A percentile compares a stretch with the other conserved stretches of the same genome.
Conservation (phyloP, 1,284 basidiomycete genomes). For the Exsudoporus floridanus region DNA sequence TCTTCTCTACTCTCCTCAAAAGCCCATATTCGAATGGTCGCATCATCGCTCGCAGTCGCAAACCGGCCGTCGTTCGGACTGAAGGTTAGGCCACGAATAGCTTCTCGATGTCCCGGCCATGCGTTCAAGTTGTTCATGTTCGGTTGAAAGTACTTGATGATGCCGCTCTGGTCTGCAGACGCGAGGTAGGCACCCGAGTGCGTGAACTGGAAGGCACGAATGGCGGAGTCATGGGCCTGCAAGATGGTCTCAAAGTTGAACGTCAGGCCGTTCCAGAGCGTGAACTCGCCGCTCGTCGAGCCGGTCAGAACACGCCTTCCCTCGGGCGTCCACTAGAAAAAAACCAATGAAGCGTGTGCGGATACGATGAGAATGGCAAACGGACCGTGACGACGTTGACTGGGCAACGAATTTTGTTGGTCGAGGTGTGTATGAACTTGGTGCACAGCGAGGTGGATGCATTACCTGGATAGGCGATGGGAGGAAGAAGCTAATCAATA, state of each 20-base stretch:
- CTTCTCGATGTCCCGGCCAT: slow-evolving; percentile 86
- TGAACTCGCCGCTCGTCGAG: slow-evolving; percentile 96
- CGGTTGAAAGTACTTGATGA: slow-evolving; percentile 98
- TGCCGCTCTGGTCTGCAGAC: slow-evolving; percentile 89
- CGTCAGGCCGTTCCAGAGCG: slow-evolving; percentile 97
- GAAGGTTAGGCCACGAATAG: slow-evolving; percentile 88
- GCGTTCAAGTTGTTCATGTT: slow-evolving; percentile 98
- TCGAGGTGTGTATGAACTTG: slow-evolving; percentile 96
- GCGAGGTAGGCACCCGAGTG: slow-evolving; percentile 90
- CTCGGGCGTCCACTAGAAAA: slow-evolving; percentile 90
- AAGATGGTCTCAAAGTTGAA: slow-evolving; percentile 99
- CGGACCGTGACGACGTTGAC: slow-evolving; percentile 91
- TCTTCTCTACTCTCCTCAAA: slow-evolving; percentile 92
- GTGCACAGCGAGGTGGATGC: slow-evolving; percentile 90
- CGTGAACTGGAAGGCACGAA: slow-evolving; percentile 87
- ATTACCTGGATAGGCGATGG: slow-evolving; percentile 87
- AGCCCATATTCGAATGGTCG: slow-evolving; percentile 91
- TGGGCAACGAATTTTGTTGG: slow-evolving; percentile 97
- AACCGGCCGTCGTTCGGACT: slow-evolving; percentile 91
- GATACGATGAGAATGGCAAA: slow-evolving; percentile 16
- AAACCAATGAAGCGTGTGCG: background rate
- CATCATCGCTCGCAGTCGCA: slow-evolving; percentile 93
- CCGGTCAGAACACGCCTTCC: slow-evolving; percentile 91
- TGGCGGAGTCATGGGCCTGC: slow-evolving; percentile 94
- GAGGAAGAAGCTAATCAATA: slow-evolving; percentile 76